Evolutionary conservation across 108 stramenopile species (phyloP), one percentile per base, ranked within the genome.

Genomic region (Bacterosira constricta): DNA sequence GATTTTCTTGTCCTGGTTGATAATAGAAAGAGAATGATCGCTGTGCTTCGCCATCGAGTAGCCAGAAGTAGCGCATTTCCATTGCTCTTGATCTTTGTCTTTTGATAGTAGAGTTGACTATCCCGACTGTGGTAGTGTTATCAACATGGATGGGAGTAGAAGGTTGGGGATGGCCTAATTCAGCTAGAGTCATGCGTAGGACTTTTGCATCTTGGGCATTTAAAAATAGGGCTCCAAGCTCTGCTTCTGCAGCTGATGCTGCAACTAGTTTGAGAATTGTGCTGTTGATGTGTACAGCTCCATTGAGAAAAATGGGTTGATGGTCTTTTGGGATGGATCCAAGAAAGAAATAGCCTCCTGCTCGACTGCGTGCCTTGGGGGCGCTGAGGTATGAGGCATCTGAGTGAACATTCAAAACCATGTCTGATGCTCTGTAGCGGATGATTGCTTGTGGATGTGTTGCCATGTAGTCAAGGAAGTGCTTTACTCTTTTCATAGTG

Each of bases 121-220:
- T 79, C 36, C 84, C 84, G 35, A 29, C 44, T 36, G 84, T 76
- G 6, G 66, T 66, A 2, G 45, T 47, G 36, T 81, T 85, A 41
- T 85, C 79, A 15, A 47, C 60, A 17, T 69, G 39, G 2, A 77
- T 58, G 3, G 83, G 83, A 3, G 78, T 84, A 1, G 83, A 35
- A 15, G 49, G 71, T 57, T 80, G 83, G 8, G 66, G 77, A 58
- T 78, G 84, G 13, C 84, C 77, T 46, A 79, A 56, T 37, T 71
- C 64, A 26, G 20, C 49, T 5, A 71, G 69, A 12, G 66, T 26
- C 8, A 23, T 17, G 2, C 75, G 74, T 1, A 73, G 27, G 5
- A 62, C 29, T 35, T 20, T 20, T 1, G 60, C 76, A 34, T 83
- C 71, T 62, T 77, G 39, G 36, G 57, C 66, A 50, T 83, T 83